Evolutionary conservation across 2,329 filamentous ascomycete species (phyloP), one percentile per base, ranked within the genome.

Genomic region (Colletotrichum cereale): DNA sequence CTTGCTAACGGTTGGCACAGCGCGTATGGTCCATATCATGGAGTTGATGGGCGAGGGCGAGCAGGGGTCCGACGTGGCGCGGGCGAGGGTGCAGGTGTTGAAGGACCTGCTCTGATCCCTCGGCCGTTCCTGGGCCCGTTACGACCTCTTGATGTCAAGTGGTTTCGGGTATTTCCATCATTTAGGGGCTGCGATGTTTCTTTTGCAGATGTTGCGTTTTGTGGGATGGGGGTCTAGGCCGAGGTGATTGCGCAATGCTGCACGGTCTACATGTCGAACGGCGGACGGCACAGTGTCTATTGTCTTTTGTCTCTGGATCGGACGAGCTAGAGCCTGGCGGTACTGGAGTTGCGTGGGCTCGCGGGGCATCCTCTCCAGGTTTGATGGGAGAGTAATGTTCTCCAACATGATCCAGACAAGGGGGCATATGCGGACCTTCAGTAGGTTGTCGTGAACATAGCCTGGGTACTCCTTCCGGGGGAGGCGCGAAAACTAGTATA

Each of bases 21-120:
- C 84, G 52, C 84, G 86, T 72, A 91, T 92, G 89, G 87, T 91
- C 36, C 84, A 90, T 65, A 91, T 91, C 61, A 87, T 91, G 87
- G 84, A 87, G 67, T 76, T 84, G 21, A 90, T 90, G 84, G 85
- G 85, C 31, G 85, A 87, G 42, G 84, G 86, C 11, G 84, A 87
- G 31, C 80, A 89, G 58, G 88, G 88, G 1, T 89, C 87, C 16
- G 86, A 89, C 31, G 87, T 91, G 21, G 89, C 89, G 5, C 82
- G 84, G 73, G 90, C 89, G 7, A 83, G 90, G 73, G 86, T 91
- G 26, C 83, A 86, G 71, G 88, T 91, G 21, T 75, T 92, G 74
- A 86, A 83, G 74, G 86, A 89, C 67, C 89, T 88, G 71, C 73
- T 90, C 72, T 79, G 53, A 66, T 2, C 40, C 40, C 16, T 21